phyloP scores from a whole-genome alignment of 2,329 filamentous ascomycete species.

The Botrytis paeoniae region DNA sequence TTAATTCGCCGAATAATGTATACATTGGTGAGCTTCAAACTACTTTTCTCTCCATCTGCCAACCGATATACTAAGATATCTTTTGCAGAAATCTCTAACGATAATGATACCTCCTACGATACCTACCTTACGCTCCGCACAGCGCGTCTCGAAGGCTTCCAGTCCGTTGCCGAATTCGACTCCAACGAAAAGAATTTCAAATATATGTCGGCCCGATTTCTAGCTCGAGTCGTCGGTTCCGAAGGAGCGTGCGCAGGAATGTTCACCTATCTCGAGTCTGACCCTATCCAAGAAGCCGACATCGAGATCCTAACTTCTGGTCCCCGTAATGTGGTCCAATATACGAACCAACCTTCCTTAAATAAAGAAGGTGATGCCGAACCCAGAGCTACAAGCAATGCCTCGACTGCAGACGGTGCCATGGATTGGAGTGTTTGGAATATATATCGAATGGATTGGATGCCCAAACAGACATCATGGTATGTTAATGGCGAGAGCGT shows the following conservation, averaged over 20 bases:
- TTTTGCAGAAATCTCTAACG: constrained; percentile 26
- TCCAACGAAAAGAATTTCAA: constrained; percentile 32
- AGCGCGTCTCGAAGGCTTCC: constrained; percentile 30
- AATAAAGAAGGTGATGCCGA: constrained; percentile 27
- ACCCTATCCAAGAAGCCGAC: constrained; percentile 35
- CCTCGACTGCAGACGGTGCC: constrained; percentile 21
- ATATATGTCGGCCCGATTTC: constrained; percentile 33
- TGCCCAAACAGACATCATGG: constrained; percentile 33
- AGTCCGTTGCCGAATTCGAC: constrained; percentile 36
- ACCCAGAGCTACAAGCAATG: constrained; percentile 30
- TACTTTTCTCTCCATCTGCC: background rate
- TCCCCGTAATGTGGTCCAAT: constrained; percentile 33
- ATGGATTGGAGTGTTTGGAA: constrained; percentile 35
- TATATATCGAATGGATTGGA: constrained; percentile 37
- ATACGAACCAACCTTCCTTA: constrained; percentile 35
- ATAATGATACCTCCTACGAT: constrained; percentile 25
- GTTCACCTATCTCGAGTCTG: constrained; percentile 34
- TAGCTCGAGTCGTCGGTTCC: constrained; percentile 33
- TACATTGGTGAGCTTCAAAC: constrained; percentile 31
- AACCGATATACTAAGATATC: background rate
- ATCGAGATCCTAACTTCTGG: constrained; percentile 37
- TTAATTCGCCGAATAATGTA: constrained; percentile 35
- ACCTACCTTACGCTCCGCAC: constrained; percentile 37
- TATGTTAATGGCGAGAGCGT: constrained; percentile 35
- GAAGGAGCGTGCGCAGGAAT: constrained; percentile 36